These are phyloP conservation scores for Trametes cinnabarina DNA, from an alignment of 768 basidiomycete species.

Conservation along the genomic window DNA sequence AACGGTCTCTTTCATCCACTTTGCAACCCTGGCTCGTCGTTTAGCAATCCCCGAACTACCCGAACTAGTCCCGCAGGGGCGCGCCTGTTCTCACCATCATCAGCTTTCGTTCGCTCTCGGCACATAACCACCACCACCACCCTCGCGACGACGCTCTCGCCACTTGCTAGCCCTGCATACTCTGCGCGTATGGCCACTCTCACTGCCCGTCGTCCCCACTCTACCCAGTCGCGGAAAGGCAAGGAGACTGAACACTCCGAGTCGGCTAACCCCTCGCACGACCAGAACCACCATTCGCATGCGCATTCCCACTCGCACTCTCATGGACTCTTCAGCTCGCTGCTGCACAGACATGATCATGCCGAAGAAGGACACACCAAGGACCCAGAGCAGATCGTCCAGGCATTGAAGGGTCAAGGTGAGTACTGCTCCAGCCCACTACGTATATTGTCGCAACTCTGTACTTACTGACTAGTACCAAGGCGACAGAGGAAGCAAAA, in stretches of 20 bases:
- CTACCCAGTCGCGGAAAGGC: constrained; percentile 22
- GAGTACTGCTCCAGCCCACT: constrained; percentile 25
- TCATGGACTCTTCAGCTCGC: constrained; percentile 52
- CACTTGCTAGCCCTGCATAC: not conserved
- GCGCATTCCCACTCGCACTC: constrained; percentile 54
- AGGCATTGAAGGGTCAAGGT: constrained; percentile 67
- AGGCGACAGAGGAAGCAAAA: constrained; percentile 81
- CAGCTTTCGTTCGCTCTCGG: not conserved
- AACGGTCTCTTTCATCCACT: not conserved
- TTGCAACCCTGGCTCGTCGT: not conserved
- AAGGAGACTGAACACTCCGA: constrained; percentile 21
- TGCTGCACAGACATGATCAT: constrained; percentile 62
- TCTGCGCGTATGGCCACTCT: constrained; percentile 3
- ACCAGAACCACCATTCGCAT: constrained; percentile 33
- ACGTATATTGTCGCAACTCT: not conserved
- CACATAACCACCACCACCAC: not conserved
- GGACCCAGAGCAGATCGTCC: constrained; percentile 65
- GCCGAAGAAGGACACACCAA: constrained; percentile 55
- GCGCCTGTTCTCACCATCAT: constrained; percentile 3
- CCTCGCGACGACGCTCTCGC: not conserved
- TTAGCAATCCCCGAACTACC: not conserved
- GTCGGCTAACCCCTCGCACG: constrained; percentile 3
- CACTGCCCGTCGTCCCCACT: constrained; percentile 13
- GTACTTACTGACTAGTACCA: constrained; percentile 3
- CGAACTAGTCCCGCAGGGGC: constrained; percentile 5